Conservation (phyloP, 1,284 basidiomycete species). For the Microbotryum saponariae region DNA sequence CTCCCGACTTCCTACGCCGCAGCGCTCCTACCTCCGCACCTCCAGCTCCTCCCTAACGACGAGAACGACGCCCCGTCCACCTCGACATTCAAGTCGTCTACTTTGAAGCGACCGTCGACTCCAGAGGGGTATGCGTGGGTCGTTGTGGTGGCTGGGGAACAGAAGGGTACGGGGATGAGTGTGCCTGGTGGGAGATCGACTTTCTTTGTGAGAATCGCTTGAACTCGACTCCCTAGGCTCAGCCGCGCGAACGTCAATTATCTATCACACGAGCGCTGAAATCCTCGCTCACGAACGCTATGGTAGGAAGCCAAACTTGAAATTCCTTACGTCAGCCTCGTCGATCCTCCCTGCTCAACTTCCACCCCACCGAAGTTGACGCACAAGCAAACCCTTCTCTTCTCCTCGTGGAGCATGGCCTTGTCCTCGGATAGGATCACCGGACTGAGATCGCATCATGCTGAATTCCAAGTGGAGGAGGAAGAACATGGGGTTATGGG, state of each 20-base stretch:
- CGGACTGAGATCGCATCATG: conserved; percentile 12
- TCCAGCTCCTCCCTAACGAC: conserved; percentile 4
- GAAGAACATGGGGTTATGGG: too few species aligned
- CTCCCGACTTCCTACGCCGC: conserved; percentile 13
- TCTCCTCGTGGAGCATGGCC: conserved; percentile 20
- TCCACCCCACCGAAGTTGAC: conserved; percentile 3
- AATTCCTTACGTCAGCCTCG: conserved; percentile 17
- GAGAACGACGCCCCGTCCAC: not conserved
- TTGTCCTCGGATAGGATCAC: conserved; percentile 13
- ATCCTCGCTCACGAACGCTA: too few species aligned
- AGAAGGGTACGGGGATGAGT: conserved; percentile 14
- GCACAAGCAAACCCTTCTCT: conserved; percentile 23
- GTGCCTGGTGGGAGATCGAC: conserved; percentile 9
- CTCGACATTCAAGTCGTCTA: too few species aligned
- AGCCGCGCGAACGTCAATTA: not conserved
- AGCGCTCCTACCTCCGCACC: conserved; percentile 12
- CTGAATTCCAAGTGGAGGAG: conserved; percentile 3
- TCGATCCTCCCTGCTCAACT: not conserved
- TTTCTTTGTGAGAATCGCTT: conserved; percentile 5
- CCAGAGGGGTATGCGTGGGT: conserved; percentile 10
- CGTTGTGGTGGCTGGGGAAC: conserved; percentile 13
- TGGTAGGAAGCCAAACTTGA: conserved; percentile 24
- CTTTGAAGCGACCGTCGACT: not conserved
- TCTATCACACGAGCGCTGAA: not conserved
- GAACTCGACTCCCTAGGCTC: not conserved